Percentiles rank a stretch among this genome's conserved stretches.
Evolutionary conservation across 139 green algal genomes (phyloP).

Genomic region (Ettlia oleoabundans): DNA sequence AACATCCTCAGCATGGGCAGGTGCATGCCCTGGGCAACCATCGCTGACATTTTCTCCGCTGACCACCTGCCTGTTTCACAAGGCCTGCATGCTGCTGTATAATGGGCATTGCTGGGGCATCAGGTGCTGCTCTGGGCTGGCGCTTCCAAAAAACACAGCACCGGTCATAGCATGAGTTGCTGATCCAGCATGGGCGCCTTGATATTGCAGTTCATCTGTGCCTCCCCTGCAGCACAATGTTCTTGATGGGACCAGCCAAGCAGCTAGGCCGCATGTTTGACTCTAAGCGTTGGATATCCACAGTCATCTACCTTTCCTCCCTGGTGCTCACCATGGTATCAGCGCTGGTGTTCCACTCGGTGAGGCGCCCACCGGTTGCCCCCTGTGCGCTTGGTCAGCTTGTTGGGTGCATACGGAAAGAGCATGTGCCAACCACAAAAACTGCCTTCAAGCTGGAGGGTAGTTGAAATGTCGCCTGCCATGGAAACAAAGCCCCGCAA

Average conservation of each 20-base stretch:
- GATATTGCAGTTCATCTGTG: not conserved
- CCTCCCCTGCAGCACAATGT: slow-evolving; percentile 25
- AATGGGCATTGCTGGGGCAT: too few species aligned
- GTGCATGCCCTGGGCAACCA: not conserved
- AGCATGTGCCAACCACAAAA: too few species aligned
- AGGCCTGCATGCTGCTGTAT: too few species aligned
- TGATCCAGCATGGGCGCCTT: too few species aligned
- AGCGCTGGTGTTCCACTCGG: slow-evolving; percentile 44
- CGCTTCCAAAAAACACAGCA: too few species aligned
- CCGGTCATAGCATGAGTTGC: not conserved
- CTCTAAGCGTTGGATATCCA: slow-evolving; percentile 53
- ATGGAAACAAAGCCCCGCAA: too few species aligned
- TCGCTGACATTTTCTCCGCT: not conserved
- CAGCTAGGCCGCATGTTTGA: slow-evolving; percentile 81
- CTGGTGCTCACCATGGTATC: slow-evolving; percentile 62
- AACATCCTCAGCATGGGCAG: slow-evolving; percentile 38
- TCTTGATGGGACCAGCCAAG: slow-evolving; percentile 57
- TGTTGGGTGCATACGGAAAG: too few species aligned
- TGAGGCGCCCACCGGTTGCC: slow-evolving; percentile 10
- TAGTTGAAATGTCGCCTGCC: too few species aligned
- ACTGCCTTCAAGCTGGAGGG: too few species aligned
- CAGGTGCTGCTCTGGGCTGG: too few species aligned
- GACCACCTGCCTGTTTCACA: too few species aligned
- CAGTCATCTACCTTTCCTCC: slow-evolving; percentile 63
- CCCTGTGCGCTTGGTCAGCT: too few species aligned